phyloP scores from a whole-genome alignment of 1,139 yeast species.

The Yamadazyma epiphylla region DNA sequence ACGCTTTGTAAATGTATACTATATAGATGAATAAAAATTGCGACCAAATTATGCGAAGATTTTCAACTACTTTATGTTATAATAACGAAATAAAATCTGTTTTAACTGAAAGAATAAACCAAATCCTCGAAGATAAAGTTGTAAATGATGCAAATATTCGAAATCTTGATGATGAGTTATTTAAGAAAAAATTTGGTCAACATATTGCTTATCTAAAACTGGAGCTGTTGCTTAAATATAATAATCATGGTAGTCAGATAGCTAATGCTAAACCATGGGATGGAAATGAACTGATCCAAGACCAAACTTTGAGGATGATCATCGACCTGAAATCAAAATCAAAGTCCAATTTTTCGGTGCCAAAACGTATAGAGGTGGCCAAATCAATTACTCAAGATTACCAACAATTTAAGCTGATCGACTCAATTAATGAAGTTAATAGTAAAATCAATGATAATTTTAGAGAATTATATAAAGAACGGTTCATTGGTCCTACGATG shows the following conservation, averaged over 20 bases:
- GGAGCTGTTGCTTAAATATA: slow-evolving; percentile 21
- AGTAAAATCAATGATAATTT: slow-evolving; percentile 44
- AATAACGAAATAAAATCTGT: slow-evolving; percentile 15
- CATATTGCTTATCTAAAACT: slow-evolving; percentile 24
- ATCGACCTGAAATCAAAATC: slow-evolving; percentile 55
- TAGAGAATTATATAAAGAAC: slow-evolving; percentile 59
- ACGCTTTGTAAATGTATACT: slow-evolving; percentile 24
- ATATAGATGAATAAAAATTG: too few species aligned
- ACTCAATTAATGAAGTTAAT: slow-evolving; percentile 15
- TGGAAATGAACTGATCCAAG: slow-evolving; percentile 54
- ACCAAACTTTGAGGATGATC: slow-evolving; percentile 59
- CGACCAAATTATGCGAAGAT: too few species aligned
- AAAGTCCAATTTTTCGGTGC: slow-evolving; percentile 17
- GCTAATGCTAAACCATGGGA: slow-evolving; percentile 57
- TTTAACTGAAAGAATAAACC: slow-evolving; percentile 21
- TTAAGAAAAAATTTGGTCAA: slow-evolving; percentile 14
- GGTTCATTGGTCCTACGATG: slow-evolving; percentile 58
- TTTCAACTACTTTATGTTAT: too few species aligned
- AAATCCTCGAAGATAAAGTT: slow-evolving; percentile 27
- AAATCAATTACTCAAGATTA: slow-evolving; percentile 68
- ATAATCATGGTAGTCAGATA: slow-evolving; percentile 50
- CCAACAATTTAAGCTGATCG: slow-evolving; percentile 33
- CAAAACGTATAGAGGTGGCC: slow-evolving; percentile 37
- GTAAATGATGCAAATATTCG: slow-evolving; percentile 17
- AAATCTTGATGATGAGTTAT: slow-evolving; percentile 8